Conservation (phyloP, 306 rosid genomes). For the Prunus mongolica region DNA sequence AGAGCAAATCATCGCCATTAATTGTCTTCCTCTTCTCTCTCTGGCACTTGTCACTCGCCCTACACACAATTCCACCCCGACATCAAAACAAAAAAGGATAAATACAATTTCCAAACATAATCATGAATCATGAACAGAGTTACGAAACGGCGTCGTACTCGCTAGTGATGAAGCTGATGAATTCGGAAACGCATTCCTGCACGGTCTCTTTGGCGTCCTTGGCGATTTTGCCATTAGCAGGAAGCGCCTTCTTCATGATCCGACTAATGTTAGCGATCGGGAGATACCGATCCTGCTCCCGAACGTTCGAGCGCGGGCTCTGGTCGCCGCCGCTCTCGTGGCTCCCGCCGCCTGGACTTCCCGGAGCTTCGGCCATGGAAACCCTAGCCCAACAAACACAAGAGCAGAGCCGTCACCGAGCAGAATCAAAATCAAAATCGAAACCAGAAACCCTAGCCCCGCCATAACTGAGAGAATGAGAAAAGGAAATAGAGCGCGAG, state of each 20-base stretch:
- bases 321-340: conserved; percentile 91
- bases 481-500: not conserved
- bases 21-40: conserved; percentile 96
- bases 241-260: conserved; percentile 97
- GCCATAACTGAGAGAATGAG: conserved; percentile 23
- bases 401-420: conserved; percentile 8
- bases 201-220: conserved; percentile 95
- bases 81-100: conserved; percentile 4
- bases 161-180: conserved; percentile 95
- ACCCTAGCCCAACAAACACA: conserved; percentile 34
- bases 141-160: conserved; percentile 41
- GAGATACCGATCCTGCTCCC: conserved; percentile 87
- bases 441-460: conserved; percentile 29
- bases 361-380: conserved; percentile 72
- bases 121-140: not conserved
- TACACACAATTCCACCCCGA: conserved; percentile 24
- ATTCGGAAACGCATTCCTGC: conserved; percentile 97
- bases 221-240: conserved; percentile 89
- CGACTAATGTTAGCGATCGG: conserved; percentile 94
- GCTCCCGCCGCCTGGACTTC: conserved; percentile 86
- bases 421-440: conserved; percentile 21
- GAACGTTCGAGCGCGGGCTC: conserved; percentile 83
- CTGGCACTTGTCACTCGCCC: conserved; percentile 99
- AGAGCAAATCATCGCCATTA: conserved; percentile 94
- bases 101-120: not conserved